Evolutionary conservation across 148 eudicot species (phyloP).

Genomic region (Nepenthes mirabilis): DNA sequence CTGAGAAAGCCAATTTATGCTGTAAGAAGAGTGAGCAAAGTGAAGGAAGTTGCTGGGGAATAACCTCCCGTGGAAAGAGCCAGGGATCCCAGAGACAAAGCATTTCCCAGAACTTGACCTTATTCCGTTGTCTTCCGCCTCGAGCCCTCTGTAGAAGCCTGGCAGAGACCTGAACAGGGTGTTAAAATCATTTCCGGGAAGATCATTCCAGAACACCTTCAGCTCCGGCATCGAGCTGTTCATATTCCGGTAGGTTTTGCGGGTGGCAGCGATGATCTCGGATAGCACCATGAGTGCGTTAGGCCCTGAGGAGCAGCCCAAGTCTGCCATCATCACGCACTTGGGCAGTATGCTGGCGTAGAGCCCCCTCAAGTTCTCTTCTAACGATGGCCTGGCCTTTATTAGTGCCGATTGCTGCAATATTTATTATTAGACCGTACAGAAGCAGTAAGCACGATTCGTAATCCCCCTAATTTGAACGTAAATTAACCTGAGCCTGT

Average conservation of each 20-base stretch:
- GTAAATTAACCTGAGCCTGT: no score
- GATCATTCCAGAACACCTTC: slow-evolving; percentile 14
- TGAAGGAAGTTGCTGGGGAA: slow-evolving; percentile 6
- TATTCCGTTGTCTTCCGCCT: slow-evolving; percentile 3
- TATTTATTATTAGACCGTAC: no score
- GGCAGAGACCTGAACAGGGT: slow-evolving; percentile 23
- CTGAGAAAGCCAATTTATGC: slow-evolving; percentile 11
- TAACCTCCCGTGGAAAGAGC: slow-evolving; percentile 10
- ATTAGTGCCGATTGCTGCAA: slow-evolving; percentile 9
- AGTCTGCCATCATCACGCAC: neutral
- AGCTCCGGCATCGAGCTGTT: neutral
- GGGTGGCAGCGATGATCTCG: neutral
- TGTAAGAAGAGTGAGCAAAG: slow-evolving; percentile 9
- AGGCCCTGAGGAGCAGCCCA: slow-evolving; percentile 8
- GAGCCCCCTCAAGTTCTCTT: neutral
- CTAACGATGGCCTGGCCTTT: neutral
- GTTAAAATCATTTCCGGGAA: slow-evolving; percentile 45
- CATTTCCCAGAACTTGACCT: neutral
- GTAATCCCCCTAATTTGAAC: no score
- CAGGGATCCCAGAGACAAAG: slow-evolving; percentile 2
- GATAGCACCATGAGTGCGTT: neutral
- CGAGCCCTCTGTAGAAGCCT: slow-evolving; percentile 10
- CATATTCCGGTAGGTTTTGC: neutral
- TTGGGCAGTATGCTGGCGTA: neutral
- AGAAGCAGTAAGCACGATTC: no score